These are phyloP conservation scores for Prunus fruticosa DNA, from an alignment of 306 rosid species.

Conservation along the genomic window DNA sequence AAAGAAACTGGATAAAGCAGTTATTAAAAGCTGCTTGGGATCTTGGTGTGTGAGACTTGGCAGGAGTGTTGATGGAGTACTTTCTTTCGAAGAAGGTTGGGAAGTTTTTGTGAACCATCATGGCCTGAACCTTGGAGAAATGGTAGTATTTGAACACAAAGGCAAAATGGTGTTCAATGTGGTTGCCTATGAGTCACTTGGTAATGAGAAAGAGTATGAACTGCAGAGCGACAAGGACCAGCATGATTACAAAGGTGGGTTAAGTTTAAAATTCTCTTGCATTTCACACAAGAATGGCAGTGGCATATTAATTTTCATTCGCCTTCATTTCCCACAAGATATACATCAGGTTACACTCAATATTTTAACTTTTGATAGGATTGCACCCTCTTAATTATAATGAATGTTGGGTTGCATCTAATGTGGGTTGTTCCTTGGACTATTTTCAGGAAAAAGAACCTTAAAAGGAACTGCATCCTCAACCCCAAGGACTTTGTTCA, in stretches of 20 bases:
- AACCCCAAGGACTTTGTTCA: neutral
- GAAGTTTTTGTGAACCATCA: neutral
- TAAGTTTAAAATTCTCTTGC: neutral
- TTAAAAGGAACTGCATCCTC: neutral
- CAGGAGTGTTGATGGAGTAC: neutral
- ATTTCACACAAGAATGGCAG: neutral
- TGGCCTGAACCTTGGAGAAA: neutral
- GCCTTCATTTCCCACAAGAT: neutral
- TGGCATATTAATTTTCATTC: neutral
- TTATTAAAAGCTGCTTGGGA: neutral
- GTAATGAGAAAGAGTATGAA: neutral
- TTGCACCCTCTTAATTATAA: too few relatives aligned
- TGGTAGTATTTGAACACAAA: neutral
- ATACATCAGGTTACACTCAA: neutral
- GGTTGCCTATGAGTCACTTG: neutral
- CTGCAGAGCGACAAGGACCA: neutral
- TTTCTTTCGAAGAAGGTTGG: neutral
- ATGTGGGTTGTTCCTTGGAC: neutral
- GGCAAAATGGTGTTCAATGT: neutral
- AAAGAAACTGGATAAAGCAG: neutral
- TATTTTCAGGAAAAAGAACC: neutral
- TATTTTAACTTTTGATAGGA: too few relatives aligned
- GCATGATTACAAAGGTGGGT: neutral
- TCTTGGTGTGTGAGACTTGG: neutral
- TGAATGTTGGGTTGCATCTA: neutral